Conservation (phyloP, 108 stramenopile species). For the Seminavis robusta region DNA sequence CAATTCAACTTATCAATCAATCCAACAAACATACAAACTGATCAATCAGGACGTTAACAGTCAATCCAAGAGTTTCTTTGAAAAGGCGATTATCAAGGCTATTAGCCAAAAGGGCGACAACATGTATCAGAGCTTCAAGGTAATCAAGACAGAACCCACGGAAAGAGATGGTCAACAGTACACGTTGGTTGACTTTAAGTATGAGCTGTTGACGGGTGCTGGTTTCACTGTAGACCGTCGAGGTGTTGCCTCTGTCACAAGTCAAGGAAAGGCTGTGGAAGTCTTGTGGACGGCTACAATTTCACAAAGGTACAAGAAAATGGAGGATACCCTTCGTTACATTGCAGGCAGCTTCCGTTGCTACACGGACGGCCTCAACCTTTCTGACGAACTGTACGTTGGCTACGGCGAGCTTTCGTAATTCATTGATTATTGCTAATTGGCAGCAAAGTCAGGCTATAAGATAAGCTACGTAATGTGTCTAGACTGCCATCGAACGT, state of each 20-base stretch:
- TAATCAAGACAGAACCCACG: conserved; percentile 73
- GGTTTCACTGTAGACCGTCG: conserved; percentile 93
- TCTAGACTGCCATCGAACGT: too few relatives aligned
- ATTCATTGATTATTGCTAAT: too few relatives aligned
- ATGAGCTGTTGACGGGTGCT: conserved; percentile 92
- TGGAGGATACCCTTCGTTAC: conserved; percentile 51
- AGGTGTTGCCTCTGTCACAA: conserved; percentile 85
- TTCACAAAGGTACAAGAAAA: conserved; percentile 73
- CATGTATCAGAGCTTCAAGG: conserved; percentile 92
- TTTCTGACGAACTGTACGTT: conserved; percentile 29
- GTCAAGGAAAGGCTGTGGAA: conserved; percentile 74
- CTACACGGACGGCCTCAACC: conserved; percentile 81
- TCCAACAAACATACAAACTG: too few relatives aligned
- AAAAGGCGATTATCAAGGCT: conserved; percentile 59
- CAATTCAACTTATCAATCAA: too few relatives aligned
- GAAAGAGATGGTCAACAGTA: conserved; percentile 57
- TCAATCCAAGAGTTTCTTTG: conserved; percentile 61
- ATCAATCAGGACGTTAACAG: conserved; percentile 44
- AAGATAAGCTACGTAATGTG: too few relatives aligned
- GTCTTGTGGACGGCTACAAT: conserved; percentile 83
- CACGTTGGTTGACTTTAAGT: conserved; percentile 90
- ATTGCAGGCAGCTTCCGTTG: conserved; percentile 74
- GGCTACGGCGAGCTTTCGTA: too few relatives aligned
- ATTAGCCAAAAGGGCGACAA: conserved; percentile 88
- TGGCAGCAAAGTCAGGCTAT: too few relatives aligned